Base-by-base conservation (phyloP, 164 flowering plant species). In the Chimonanthus praecox region DNA sequence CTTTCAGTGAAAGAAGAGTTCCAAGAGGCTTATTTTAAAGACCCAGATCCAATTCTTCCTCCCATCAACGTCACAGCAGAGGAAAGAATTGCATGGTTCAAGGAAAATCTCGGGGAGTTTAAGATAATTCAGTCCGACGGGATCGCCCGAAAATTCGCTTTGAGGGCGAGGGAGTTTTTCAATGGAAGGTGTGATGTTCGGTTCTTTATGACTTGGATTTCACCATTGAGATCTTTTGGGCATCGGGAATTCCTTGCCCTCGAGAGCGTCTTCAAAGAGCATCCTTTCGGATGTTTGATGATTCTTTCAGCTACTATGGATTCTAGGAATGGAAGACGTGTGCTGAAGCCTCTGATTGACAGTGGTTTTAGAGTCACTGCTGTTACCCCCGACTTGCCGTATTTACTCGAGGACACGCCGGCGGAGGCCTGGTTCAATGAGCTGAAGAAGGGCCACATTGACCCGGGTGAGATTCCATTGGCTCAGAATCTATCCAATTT, bases 161-260 rank as follows among this genome's bases (percentile, higher is more conserved):
- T 9, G 0, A 46, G 82, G 47, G 76, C 83, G 2, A 18, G 49
- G 64, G 70, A 83, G 62, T 86, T 88, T 73, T 74, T 85, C 64
- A 20, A 72, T 49, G 47, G 71, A 18, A 63, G 69, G 21, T 92
- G 97, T 67, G 78, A 82, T 68, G 74, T 77, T 21, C 85, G 72
- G 71, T 84, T 91, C 80, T 92, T 90, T 84, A 90, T 92, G 94
- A 94, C 97, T 13, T 94, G 98, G 98, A 88, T 94, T 73, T 82
- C 93, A 0, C 87, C 92, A 0, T 87, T 76, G 4, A 48, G 49
- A 5, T 76, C 76, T 0, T 92, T 91, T 21, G 82, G 89, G 3
- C 66, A 73, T 13, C 75, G 97, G 58, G 99, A 92, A 68, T 58
- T 86, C 7, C 44, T 90, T 47, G 78, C 85, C 5, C 0, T 92